Evolutionary conservation across 441 rosid species (phyloP), one percentile per base, ranked within the genome.

Genomic region (Erodium trifolium): DNA sequence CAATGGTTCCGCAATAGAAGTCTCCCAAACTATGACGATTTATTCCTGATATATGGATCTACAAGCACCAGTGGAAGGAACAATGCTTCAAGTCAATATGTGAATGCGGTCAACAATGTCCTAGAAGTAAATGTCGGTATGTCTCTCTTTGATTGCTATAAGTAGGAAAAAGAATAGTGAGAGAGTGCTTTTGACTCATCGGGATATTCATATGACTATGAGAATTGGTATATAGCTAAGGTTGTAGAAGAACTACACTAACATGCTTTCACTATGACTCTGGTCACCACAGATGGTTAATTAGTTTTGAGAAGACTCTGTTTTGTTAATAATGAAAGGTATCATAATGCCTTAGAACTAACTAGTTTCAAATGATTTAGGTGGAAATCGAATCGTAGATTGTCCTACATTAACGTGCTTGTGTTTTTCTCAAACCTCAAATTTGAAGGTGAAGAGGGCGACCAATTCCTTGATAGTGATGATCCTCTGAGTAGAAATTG

Each of bases 401-500:
- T 6, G 62, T 47, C 55, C 55, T 37, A 47, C 55, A 47, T 14
- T 47, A 47, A 12, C 13, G n/a, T 53, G 18, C 8, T 16, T 5
- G 16, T 55, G 19, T 14, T 6, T 16, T 17, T 16, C 19, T 14
- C 63, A 2, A 23, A 0, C 29, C 3, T 67, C 64, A 37, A 69
- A 68, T 68, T 73, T 73, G 67, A 67, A 80, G 87, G 66, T 47
- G 78, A 75, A 16, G 87, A 78, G 49, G 80, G 78, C 65, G 74
- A 67, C 31, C 78, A 41, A 47, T 67, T 71, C 72, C 75, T 75
- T 31, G 57, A 4, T 57, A 18, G 3, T 7, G 63, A 57, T 16
- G 97, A 86, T 27, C 88, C 93, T 39, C 81, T 88, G 0, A 86
- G 96, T 78, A 87, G 88, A 67, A 87, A 86, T 68, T 90, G 98